These are phyloP conservation scores for Castanea mollissima DNA, from an alignment of 306 rosid species.

Conservation along the genomic window DNA sequence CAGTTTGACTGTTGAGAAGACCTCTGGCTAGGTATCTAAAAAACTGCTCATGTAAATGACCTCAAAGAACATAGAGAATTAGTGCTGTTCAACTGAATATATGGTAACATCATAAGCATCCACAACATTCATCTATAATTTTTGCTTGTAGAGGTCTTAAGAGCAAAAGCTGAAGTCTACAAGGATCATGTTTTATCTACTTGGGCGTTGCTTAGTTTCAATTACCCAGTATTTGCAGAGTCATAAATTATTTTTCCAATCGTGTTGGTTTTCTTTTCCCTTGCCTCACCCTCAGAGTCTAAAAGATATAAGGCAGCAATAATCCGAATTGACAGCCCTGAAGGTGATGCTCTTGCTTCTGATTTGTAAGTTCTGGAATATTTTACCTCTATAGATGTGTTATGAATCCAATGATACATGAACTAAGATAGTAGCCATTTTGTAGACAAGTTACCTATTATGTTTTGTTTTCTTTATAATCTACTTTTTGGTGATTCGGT, in stretches of 20 bases:
- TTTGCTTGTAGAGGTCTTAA: neutral
- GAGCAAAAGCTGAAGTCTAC: neutral
- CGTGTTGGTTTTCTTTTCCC: conserved; percentile 19
- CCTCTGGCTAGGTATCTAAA: neutral
- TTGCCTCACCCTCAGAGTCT: conserved; percentile 54
- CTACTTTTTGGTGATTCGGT: neutral
- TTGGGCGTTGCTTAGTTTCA: neutral
- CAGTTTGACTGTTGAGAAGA: no score
- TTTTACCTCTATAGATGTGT: conserved; percentile 13
- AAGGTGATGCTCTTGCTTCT: conserved; percentile 99
- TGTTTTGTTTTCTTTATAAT: neutral
- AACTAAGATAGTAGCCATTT: conserved; percentile 10
- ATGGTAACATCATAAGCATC: conserved; percentile 1
- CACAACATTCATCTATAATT: neutral
- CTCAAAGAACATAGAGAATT: neutral
- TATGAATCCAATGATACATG: conserved; percentile 21
- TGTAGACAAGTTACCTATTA: neutral
- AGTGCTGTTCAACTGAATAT: conserved; percentile 3
- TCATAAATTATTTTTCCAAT: conserved; percentile 12
- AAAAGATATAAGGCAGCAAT: conserved; percentile 82
- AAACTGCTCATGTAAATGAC: neutral
- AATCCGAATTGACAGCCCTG: conserved; percentile 95
- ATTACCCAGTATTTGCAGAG: neutral
- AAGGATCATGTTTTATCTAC: neutral
- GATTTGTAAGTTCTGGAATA: conserved; percentile 82